A percentile compares a stretch with the other conserved stretches of the same genome.
phyloP scores from a whole-genome alignment of 169 alveolate species.

The Eimeria necatrix region DNA sequence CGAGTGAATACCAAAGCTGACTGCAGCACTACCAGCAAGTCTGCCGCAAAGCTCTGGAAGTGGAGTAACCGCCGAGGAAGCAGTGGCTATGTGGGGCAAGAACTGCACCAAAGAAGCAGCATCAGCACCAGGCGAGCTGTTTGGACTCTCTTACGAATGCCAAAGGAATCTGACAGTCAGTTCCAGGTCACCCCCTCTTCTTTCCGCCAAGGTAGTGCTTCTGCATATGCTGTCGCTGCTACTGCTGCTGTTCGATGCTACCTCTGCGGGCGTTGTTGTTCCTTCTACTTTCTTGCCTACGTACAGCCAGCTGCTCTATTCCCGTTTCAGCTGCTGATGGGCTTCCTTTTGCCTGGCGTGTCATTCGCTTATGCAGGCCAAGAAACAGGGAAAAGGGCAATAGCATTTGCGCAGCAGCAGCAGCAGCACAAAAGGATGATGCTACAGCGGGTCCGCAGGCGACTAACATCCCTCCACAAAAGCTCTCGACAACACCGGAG shows the following conservation, averaged over 20 bases:
- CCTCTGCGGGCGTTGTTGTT: neutral
- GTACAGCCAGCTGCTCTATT: neutral
- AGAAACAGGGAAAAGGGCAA: neutral
- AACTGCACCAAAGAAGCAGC: conserved; percentile 33
- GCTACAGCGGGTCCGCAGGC: conserved; percentile 11
- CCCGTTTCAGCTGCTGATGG: conserved; percentile 14
- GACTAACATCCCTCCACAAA: conserved; percentile 10
- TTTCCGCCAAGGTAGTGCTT: neutral
- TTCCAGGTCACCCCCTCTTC: neutral
- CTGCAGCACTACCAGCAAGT: conserved; percentile 24
- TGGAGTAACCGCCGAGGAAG: conserved; percentile 19
- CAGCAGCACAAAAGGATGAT: neutral
- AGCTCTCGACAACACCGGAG: neutral
- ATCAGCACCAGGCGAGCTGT: conserved; percentile 45
- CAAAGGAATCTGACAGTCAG: neutral
- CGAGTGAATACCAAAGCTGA: neutral
- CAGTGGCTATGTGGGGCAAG: conserved; percentile 2
- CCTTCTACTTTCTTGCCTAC: neutral
- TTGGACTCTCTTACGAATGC: conserved; percentile 8
- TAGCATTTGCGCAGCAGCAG: conserved; percentile 33
- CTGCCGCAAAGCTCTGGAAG: neutral
- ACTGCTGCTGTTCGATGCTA: neutral
- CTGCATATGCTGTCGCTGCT: neutral
- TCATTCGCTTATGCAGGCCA: neutral
- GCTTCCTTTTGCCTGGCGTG: neutral